A percentile compares a stretch with the other conserved stretches of the same genome.
phyloP scores from a whole-genome alignment of 169 alveolate genomes.

The Eimeria sp. region DNA sequence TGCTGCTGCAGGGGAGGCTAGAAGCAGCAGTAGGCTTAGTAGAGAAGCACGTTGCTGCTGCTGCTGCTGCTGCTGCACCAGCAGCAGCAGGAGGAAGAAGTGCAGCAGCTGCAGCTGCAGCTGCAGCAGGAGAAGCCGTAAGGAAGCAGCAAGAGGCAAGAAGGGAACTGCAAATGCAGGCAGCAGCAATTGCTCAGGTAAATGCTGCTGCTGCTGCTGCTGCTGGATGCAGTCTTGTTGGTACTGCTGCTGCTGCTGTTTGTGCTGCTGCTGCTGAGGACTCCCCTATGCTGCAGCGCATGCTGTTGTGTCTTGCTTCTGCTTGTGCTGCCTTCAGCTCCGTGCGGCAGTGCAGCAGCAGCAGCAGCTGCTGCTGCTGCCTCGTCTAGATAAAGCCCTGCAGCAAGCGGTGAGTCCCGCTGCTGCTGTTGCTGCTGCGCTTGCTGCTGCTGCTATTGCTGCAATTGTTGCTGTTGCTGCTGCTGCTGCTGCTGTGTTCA shows the following conservation, averaged over 20 bases:
- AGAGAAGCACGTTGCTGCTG: constrained; percentile 53
- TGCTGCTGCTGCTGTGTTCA: constrained; percentile 1
- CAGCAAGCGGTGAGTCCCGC: constrained; percentile 17
- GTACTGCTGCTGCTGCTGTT: neutral
- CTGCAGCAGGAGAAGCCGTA: neutral
- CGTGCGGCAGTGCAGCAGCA: neutral
- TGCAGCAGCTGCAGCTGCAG: constrained; percentile 1
- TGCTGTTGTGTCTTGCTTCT: neutral
- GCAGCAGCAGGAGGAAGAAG: neutral
- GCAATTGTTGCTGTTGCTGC: constrained; percentile 11
- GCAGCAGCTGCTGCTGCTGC: constrained; percentile 72
- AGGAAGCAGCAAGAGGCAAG: neutral
- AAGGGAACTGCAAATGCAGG: constrained; percentile 38
- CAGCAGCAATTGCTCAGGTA: constrained; percentile 58
- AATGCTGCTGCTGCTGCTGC: constrained; percentile 1
- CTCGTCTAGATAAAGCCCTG: constrained; percentile 38
- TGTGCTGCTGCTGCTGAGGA: constrained; percentile 25
- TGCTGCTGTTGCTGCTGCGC: constrained; percentile 31
- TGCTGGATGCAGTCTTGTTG: neutral
- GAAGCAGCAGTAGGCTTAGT: constrained; percentile 50
- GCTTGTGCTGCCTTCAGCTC: constrained; percentile 22
- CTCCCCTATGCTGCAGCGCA: neutral
- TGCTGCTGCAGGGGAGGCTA: constrained; percentile 70
- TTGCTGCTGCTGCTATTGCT: neutral
- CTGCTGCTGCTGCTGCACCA: constrained; percentile 46